phyloP scores from a whole-genome alignment of 345 rosid genomes.

The Populus nigra region DNA sequence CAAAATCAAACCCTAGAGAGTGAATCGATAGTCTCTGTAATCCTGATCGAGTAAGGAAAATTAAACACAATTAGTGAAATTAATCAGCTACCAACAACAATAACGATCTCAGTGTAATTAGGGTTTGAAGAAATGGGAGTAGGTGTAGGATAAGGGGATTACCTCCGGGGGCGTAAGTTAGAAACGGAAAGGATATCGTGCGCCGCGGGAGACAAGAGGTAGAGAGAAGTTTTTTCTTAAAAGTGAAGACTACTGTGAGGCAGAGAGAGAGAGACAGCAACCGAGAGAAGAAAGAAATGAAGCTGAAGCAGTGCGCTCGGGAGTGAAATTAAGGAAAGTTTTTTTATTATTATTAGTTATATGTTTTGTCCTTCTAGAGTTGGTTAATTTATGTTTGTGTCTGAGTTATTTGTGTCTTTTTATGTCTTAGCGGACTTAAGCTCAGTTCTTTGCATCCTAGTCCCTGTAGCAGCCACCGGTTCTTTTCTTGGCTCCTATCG shows the following conservation, averaged over 20 bases:
- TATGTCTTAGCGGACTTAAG: not conserved
- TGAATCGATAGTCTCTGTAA: not conserved
- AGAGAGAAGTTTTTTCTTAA: not conserved
- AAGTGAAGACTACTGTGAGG: slow-evolving; percentile 14
- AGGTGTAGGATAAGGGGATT: not conserved
- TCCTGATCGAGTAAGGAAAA: slow-evolving; percentile 15
- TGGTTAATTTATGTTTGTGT: not conserved
- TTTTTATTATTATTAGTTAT: not conserved
- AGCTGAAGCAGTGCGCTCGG: not conserved
- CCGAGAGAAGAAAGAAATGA: not conserved
- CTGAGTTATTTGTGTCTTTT: not conserved
- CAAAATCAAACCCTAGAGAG: slow-evolving; percentile 1
- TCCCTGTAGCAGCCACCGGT: not conserved
- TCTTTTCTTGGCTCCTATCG: not conserved
- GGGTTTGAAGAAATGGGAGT: not conserved
- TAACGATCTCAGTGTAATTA: not conserved
- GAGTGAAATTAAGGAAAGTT: not conserved
- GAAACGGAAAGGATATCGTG: slow-evolving; percentile 10
- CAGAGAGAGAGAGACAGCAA: not conserved
- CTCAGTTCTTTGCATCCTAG: not conserved
- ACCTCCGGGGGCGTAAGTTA: slow-evolving; percentile 16
- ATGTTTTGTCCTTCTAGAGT: not conserved
- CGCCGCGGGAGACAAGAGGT: slow-evolving; percentile 11
- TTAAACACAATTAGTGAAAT: not conserved
- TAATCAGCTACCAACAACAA: not conserved